phyloP scores from a whole-genome alignment of 768 basidiomycete species.

The Dendrothele bispora region DNA sequence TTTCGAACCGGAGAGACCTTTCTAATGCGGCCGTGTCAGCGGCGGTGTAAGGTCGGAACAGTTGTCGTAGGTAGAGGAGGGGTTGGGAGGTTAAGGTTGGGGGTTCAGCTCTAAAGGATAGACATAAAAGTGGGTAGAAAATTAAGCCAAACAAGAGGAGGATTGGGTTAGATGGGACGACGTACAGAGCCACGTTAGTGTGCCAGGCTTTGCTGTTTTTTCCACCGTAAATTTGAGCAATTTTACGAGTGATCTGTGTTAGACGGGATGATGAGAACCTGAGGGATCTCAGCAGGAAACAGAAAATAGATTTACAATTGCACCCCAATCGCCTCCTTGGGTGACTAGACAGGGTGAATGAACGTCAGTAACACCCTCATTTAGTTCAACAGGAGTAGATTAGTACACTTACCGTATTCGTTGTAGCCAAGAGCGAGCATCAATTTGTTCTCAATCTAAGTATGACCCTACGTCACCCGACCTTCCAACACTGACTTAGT shows the following conservation, averaged over 20 bases:
- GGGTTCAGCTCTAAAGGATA: neutral
- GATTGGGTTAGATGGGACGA: neutral
- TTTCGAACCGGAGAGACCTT: constrained; percentile 2
- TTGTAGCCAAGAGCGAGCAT: constrained; percentile 34
- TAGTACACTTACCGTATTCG: constrained; percentile 26
- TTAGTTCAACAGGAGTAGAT: neutral
- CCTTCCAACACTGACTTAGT: no score
- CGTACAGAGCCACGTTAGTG: constrained; percentile 29
- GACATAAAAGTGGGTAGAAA: no score
- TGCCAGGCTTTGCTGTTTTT: constrained; percentile 33
- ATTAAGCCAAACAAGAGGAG: neutral
- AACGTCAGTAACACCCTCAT: neutral
- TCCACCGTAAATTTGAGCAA: constrained; percentile 23
- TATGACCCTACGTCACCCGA: no score
- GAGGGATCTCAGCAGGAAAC: constrained; percentile 11
- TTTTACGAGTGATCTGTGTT: constrained; percentile 23
- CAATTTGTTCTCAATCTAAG: constrained; percentile 26
- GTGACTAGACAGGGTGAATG: constrained; percentile 22
- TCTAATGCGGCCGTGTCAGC: constrained; percentile 34
- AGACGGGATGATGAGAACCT: neutral
- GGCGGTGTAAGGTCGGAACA: constrained; percentile 11
- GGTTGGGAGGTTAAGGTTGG: neutral
- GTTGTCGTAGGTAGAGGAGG: constrained; percentile 8
- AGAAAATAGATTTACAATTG: constrained; percentile 20
- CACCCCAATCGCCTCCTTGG: constrained; percentile 45